These are phyloP conservation scores for Dictyostelium discoideum DNA, from an alignment of 78 protist species.

Conservation along the genomic window dicty_2.7 NC_007089.4:162501-163000, in stretches of 20 bases:
- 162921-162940: too few relatives aligned
- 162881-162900: too few relatives aligned
- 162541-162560: neutral
- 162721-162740: neutral
- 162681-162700: too few relatives aligned
- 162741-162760: neutral
- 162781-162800: neutral
- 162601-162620: neutral
- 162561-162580: neutral
- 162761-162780: neutral
- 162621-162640: neutral
- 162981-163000: neutral
- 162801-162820: neutral
- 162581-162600: neutral
- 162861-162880: too few relatives aligned
- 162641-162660: neutral
- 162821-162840: too few relatives aligned
- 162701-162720: neutral
- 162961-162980: neutral
- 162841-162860: too few relatives aligned
- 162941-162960: too few relatives aligned
- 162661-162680: neutral
- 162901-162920: too few relatives aligned
- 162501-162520: conserved; percentile 13
- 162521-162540: neutral